A percentile compares a stretch with the other conserved stretches of the same genome.
Evolutionary conservation across 108 stramenopile species (phyloP).

Genomic region (Discostella stelligeroides): DNA sequence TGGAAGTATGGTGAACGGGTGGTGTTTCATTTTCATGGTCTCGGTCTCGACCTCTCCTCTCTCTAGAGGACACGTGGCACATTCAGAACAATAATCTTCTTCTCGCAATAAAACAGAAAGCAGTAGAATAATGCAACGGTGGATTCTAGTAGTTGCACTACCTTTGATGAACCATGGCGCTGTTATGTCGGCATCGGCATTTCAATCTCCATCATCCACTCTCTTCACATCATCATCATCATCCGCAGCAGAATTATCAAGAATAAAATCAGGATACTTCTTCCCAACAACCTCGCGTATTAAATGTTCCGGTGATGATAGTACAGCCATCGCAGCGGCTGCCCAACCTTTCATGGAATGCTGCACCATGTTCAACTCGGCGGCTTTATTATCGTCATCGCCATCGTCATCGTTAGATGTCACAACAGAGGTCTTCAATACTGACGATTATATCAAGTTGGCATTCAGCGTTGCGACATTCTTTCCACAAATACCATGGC

Average conservation of each 20-base stretch:
- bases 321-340: background rate
- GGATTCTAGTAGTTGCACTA: background rate
- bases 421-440: constrained; percentile 43
- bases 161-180: background rate
- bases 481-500: constrained; percentile 81
- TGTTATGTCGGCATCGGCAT: background rate
- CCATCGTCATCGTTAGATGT: constrained; percentile 20
- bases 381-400: constrained; percentile 33
- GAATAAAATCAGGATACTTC: too few relatives aligned
- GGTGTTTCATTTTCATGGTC: too few relatives aligned
- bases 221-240: background rate
- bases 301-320: too few relatives aligned
- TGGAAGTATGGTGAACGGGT: too few relatives aligned
- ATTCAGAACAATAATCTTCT: too few relatives aligned
- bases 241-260: background rate
- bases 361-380: constrained; percentile 3
- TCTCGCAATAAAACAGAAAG: too few relatives aligned
- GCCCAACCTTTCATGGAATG: background rate
- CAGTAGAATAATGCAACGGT: too few relatives aligned
- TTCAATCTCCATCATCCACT: background rate
- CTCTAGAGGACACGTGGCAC: too few relatives aligned
- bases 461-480: constrained; percentile 87
- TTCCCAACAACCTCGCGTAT: too few relatives aligned
- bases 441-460: constrained; percentile 64
- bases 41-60: too few relatives aligned